Conservation (phyloP, 257 asterid species). For the Petrea volubilis region DNA sequence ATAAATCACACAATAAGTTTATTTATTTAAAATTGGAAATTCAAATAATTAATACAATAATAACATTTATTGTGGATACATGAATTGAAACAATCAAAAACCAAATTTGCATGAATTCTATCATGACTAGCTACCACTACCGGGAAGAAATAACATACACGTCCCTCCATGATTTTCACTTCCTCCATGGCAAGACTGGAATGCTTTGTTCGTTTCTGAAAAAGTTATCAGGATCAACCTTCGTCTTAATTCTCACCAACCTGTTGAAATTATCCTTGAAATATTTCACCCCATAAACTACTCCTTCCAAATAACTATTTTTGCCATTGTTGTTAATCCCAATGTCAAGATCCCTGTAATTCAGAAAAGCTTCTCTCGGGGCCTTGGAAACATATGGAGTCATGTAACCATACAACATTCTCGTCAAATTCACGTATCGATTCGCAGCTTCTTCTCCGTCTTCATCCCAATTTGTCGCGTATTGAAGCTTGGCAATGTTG, state of each 20-base stretch:
- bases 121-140: neutral
- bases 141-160: neutral
- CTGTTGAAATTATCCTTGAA: constrained; percentile 41
- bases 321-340: constrained; percentile 35
- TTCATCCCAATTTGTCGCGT: constrained; percentile 47
- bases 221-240: constrained; percentile 39
- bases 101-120: neutral
- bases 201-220: constrained; percentile 50
- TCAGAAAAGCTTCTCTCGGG: constrained; percentile 42
- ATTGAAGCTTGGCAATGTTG: constrained; percentile 43
- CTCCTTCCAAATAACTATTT: constrained; percentile 38
- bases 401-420: constrained; percentile 30
- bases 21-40: no score
- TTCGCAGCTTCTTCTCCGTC: constrained; percentile 32
- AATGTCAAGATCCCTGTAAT: constrained; percentile 50
- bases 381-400: constrained; percentile 46
- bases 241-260: constrained; percentile 45
- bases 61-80: neutral
- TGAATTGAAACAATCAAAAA: neutral
- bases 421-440: constrained; percentile 24
- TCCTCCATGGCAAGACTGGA: constrained; percentile 38
- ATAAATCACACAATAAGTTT: no score
- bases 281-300: constrained; percentile 43
- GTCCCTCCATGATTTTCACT: neutral
- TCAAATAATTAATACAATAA: no score